Evolutionary conservation across 2,329 filamentous ascomycete genomes (phyloP).

Genomic region (Diatrype stigma): DNA sequence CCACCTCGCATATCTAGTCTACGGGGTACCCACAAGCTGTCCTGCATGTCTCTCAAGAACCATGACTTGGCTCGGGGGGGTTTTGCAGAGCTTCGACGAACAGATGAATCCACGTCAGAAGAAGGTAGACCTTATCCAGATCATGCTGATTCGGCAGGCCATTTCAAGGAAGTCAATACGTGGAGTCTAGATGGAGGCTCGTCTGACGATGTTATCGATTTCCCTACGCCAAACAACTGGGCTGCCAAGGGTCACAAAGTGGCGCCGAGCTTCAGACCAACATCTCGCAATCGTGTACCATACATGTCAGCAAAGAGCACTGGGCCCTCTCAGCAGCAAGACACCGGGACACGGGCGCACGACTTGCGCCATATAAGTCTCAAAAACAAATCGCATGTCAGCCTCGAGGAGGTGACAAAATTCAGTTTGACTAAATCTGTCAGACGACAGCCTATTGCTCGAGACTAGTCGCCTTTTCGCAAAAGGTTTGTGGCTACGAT

Average conservation of each 20-base stretch:
- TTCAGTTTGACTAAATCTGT: constrained; percentile 53
- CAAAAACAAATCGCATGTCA: constrained; percentile 49
- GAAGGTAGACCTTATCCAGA: constrained; percentile 1
- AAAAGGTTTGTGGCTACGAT: constrained; percentile 67
- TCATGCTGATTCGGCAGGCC: constrained; percentile 6
- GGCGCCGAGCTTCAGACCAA: constrained; percentile 1
- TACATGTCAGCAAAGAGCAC: constrained; percentile 3
- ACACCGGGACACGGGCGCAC: constrained; percentile 12
- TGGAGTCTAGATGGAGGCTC: constrained; percentile 26
- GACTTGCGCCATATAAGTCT: constrained; percentile 37
- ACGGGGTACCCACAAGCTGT: constrained; percentile 8
- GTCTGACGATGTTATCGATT: constrained; percentile 24
- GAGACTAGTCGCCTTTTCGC: constrained; percentile 64
- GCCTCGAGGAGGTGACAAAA: constrained; percentile 42
- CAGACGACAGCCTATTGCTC: constrained; percentile 61
- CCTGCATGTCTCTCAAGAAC: constrained; percentile 3
- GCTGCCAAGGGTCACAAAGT: constrained; percentile 6
- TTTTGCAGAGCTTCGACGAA: background rate
- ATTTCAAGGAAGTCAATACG: constrained; percentile 16
- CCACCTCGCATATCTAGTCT: constrained; percentile 5
- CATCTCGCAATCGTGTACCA: constrained; percentile 2
- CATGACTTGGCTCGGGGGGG: constrained; percentile 5
- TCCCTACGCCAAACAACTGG: constrained; percentile 16
- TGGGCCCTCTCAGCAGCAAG: constrained; percentile 1
- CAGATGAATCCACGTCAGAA: background rate